Conservation (phyloP, 1,284 basidiomycete genomes). For the Pisolithus thermaeus region DNA sequence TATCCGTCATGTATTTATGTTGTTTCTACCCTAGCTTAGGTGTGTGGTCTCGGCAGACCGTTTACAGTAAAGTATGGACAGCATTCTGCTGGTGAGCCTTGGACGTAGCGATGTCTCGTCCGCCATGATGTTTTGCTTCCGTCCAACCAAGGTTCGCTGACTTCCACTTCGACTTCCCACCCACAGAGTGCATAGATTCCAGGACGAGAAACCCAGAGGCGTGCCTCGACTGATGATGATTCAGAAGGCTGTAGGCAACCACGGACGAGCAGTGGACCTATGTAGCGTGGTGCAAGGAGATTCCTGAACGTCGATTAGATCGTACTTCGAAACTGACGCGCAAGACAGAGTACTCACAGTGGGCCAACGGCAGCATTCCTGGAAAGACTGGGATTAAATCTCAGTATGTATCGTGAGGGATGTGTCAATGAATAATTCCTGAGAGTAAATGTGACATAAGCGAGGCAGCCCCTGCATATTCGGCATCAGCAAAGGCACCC, state of each 20-base stretch:
- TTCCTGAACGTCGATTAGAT: slow-evolving; percentile 26
- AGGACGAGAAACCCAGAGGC: slow-evolving; percentile 53
- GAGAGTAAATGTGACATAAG: slow-evolving; percentile 53
- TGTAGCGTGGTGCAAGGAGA: slow-evolving; percentile 46
- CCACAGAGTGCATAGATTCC: slow-evolving; percentile 59
- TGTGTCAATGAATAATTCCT: slow-evolving; percentile 68
- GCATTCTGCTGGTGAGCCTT: slow-evolving; percentile 38
- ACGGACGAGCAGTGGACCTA: slow-evolving; percentile 56
- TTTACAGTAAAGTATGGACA: slow-evolving; percentile 41
- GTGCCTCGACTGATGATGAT: slow-evolving; percentile 38
- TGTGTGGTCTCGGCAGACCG: slow-evolving; percentile 19
- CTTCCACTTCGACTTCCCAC: slow-evolving; percentile 63
- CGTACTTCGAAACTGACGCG: not conserved
- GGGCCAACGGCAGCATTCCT: slow-evolving; percentile 21
- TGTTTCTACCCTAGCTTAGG: not conserved
- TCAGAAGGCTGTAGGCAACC: slow-evolving; percentile 49
- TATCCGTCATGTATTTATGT: slow-evolving; percentile 5
- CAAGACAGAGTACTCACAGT: slow-evolving; percentile 31
- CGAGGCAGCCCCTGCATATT: slow-evolving; percentile 45
- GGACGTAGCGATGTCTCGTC: slow-evolving; percentile 46
- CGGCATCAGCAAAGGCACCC: slow-evolving; percentile 2
- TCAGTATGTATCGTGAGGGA: slow-evolving; percentile 48
- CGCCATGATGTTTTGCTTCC: slow-evolving; percentile 19
- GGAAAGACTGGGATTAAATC: slow-evolving; percentile 25
- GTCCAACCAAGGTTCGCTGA: slow-evolving; percentile 34